These are phyloP conservation scores for Phytophthora ramorum DNA, from an alignment of 352 stramenopile genomes.

Conservation along the genomic window DNA sequence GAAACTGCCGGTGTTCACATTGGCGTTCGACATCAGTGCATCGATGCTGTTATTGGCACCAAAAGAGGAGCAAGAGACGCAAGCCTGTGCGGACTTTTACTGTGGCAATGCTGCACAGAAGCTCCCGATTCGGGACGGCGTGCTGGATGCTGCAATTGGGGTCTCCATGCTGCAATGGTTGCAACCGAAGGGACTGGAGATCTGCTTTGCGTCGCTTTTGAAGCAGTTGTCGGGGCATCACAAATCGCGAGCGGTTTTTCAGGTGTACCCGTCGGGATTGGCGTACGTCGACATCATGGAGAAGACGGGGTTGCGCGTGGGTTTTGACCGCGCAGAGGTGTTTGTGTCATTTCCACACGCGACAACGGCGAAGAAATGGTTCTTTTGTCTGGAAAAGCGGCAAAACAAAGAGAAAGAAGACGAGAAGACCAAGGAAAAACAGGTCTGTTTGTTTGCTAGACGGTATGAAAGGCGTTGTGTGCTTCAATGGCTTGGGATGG, in stretches of 20 bases:
- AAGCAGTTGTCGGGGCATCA: conserved; percentile 31
- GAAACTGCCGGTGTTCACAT: conserved; percentile 39
- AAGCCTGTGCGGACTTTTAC: conserved; percentile 55
- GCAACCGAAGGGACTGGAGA: conserved; percentile 54
- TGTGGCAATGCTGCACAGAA: conserved; percentile 71
- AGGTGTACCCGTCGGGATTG: conserved; percentile 67
- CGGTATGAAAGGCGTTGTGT: conserved; percentile 64
- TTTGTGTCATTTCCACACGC: conserved; percentile 78
- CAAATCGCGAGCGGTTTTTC: conserved; percentile 55
- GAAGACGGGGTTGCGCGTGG: conserved; percentile 43
- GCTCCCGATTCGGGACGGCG: conserved; percentile 54
- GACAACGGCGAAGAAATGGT: conserved; percentile 83
- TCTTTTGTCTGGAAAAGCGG: conserved; percentile 51
- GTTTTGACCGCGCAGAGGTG: conserved; percentile 59
- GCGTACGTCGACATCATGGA: conserved; percentile 74
- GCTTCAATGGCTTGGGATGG: conserved; percentile 56
- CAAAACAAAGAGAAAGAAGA: conserved; percentile 2
- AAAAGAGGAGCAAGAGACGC: conserved; percentile 3
- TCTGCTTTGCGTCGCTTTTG: conserved; percentile 67
- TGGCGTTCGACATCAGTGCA: conserved; percentile 81
- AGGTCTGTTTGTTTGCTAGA: conserved; percentile 65
- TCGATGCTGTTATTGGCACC: conserved; percentile 70
- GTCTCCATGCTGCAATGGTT: conserved; percentile 90
- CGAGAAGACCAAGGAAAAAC: conserved; percentile 6
- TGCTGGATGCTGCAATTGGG: conserved; percentile 63